A percentile compares a stretch with the other conserved stretches of the same genome.
These are phyloP conservation scores for Fusarium neocosmosporiellum DNA, from an alignment of 2,329 filamentous ascomycete species.

Conservation along the genomic window DNA sequence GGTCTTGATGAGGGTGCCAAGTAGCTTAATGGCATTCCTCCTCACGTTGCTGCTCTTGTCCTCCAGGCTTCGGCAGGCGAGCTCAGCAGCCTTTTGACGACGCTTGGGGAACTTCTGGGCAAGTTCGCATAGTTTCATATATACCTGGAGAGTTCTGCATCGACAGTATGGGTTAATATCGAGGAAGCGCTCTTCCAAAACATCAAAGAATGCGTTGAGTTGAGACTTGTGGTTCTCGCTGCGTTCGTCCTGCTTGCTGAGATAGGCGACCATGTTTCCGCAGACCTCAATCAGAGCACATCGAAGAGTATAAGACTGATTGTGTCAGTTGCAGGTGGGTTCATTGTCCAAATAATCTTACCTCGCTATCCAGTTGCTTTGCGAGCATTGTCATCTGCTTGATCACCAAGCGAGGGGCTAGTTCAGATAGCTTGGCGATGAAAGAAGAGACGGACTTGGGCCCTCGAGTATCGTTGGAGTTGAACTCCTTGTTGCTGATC, in stretches of 20 bases:
- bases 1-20: conserved; percentile 88
- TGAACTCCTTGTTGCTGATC: conserved; percentile 97
- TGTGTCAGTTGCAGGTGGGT: conserved; percentile 36
- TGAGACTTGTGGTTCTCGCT: conserved; percentile 95
- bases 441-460: conserved; percentile 97
- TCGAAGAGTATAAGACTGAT: conserved; percentile 87
- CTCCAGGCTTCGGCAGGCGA: conserved; percentile 89
- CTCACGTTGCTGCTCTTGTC: conserved; percentile 99
- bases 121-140: conserved; percentile 90
- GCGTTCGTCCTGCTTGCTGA: conserved; percentile 91
- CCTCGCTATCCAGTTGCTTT: conserved; percentile 95
- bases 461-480: conserved; percentile 92
- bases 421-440: conserved; percentile 90
- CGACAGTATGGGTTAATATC: conserved; percentile 97
- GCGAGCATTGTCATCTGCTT: conserved; percentile 97
- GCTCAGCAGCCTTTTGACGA: conserved; percentile 85
- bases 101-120: conserved; percentile 96
- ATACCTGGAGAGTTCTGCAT: conserved; percentile 92
- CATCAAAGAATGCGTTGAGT: conserved; percentile 96
- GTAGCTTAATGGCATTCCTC: conserved; percentile 92
- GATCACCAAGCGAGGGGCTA: conserved; percentile 90
- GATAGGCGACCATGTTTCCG: conserved; percentile 90
- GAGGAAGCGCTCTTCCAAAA: conserved; percentile 93
- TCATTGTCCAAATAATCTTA: conserved; percentile 47
- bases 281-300: conserved; percentile 97